Base-by-base conservation (phyloP, 2,329 filamentous ascomycete species). In the Plectosphaerella sp. region DNA sequence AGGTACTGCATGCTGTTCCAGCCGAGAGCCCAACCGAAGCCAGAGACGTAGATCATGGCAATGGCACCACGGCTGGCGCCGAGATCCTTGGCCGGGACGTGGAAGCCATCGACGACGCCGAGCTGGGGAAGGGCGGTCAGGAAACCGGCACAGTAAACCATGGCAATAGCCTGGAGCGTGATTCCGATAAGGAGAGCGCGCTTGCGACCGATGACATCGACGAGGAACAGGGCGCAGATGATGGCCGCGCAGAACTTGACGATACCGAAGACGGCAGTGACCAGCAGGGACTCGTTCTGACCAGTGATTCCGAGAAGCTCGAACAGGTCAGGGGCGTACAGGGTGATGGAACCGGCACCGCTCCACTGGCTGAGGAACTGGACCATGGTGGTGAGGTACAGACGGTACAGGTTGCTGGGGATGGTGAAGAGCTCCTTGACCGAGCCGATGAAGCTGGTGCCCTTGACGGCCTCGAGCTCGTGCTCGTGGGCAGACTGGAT, bases 1-100 rank as follows among this genome's bases (percentile, higher is more conserved):
- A 92, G 77, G 64, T 91, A 33, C 68, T 91, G 88, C 76, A 89
- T 87, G 1, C 77, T 82, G 70, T 90, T 90, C 86, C 84, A 91
- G 36, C 81, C 85, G 3, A 87, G 70, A 3, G 86, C 85, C 84
- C 86, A 89, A 2, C 86, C 86, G 52, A 82, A 76, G 2, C 85
- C 86, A 0, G 79, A 85, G 18, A 89, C 49, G 64, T 87, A 90
- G 58, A 90, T 88, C 82, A 88, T 87, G 47, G 83, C 84, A 53
- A 89, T 83, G 12, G 87, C 88, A 4, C 80, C 86, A 22, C 78
- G 82, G 50, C 84, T 86, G 4, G 84, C 80, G 1, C 72, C 74
- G 57, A 76, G 73, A 59, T 87, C 72, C 16, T 63, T 60, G 0
- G 62, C 52, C 0, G 78, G 75, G 2, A 87, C 71, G 1, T 67